phyloP scores from a whole-genome alignment of 805 yeast species.

The Pachysolen tannophilus region DNA sequence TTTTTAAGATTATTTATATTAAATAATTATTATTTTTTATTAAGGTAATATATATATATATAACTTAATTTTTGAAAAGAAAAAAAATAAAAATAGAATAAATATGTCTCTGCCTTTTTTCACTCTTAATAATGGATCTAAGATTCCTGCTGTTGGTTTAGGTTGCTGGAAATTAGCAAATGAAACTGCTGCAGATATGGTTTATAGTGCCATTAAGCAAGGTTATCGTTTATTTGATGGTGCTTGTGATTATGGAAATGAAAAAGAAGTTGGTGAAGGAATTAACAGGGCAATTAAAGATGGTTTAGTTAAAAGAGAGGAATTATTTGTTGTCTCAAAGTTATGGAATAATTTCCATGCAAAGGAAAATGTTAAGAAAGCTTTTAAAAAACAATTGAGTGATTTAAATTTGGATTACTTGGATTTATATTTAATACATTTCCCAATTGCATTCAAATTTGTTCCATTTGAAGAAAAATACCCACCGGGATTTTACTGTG shows the following conservation, averaged over 20 bases:
- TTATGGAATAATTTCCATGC: conserved; percentile 44
- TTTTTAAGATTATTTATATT: too few relatives aligned
- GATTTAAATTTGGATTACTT: conserved; percentile 39
- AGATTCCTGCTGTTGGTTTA: conserved; percentile 72
- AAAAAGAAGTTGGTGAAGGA: conserved; percentile 57
- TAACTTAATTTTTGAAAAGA: neutral
- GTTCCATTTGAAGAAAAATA: conserved; percentile 34
- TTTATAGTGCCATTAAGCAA: conserved; percentile 71
- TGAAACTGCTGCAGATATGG: conserved; percentile 57
- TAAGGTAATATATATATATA: neutral
- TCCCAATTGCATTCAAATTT: conserved; percentile 41
- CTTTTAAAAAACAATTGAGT: conserved; percentile 30
- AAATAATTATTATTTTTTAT: too few relatives aligned
- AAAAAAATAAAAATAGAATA: neutral
- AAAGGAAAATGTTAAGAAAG: conserved; percentile 33
- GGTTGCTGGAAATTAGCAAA: conserved; percentile 80
- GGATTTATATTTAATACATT: conserved; percentile 42
- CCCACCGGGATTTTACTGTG: conserved; percentile 39
- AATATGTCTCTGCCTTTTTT: conserved; percentile 8
- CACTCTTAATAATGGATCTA: conserved; percentile 47
- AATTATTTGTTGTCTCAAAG: conserved; percentile 67
- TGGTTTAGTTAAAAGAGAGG: conserved; percentile 62
- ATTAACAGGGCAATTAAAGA: conserved; percentile 53
- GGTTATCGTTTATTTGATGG: conserved; percentile 72
- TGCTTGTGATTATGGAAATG: conserved; percentile 62